Evolutionary conservation across 2,329 filamentous ascomycete species (phyloP).

Genomic region (Claviceps sp.): DNA sequence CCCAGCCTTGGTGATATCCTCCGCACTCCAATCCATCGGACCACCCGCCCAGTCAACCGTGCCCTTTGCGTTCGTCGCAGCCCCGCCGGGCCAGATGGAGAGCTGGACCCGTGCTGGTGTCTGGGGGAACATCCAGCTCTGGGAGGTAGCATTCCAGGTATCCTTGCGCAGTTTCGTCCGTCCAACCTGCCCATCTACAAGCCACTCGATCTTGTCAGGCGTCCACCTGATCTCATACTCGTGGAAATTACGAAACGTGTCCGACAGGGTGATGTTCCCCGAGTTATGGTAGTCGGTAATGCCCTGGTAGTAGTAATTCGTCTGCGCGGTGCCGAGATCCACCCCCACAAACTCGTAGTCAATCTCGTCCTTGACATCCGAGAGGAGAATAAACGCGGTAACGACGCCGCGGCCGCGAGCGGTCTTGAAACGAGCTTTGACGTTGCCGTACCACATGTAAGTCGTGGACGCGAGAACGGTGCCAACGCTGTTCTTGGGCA

Average conservation of each 20-base stretch:
- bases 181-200: constrained; percentile 65
- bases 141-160: constrained; percentile 75
- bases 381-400: constrained; percentile 92
- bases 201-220: constrained; percentile 75
- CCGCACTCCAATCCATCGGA: constrained; percentile 65
- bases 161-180: constrained; percentile 62
- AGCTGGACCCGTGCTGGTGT: constrained; percentile 83
- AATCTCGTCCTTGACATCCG: constrained; percentile 94
- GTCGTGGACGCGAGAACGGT: constrained; percentile 71
- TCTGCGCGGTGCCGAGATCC: constrained; percentile 66
- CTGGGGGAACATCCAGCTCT: constrained; percentile 80
- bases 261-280: constrained; percentile 51
- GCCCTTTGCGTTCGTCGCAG: constrained; percentile 62
- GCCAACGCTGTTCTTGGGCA: constrained; percentile 73
- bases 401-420: constrained; percentile 78
- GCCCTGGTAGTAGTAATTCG: constrained; percentile 96
- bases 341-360: constrained; percentile 90
- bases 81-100: constrained; percentile 90
- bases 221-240: constrained; percentile 91
- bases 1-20: constrained; percentile 66
- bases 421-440: constrained; percentile 74
- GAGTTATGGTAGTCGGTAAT: constrained; percentile 74
- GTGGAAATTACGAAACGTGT: constrained; percentile 71
- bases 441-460: constrained; percentile 96
- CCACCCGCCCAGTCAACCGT: constrained; percentile 90